Conservation (phyloP, 164 flowering plant genomes). For the Saururus chinensis region DNA sequence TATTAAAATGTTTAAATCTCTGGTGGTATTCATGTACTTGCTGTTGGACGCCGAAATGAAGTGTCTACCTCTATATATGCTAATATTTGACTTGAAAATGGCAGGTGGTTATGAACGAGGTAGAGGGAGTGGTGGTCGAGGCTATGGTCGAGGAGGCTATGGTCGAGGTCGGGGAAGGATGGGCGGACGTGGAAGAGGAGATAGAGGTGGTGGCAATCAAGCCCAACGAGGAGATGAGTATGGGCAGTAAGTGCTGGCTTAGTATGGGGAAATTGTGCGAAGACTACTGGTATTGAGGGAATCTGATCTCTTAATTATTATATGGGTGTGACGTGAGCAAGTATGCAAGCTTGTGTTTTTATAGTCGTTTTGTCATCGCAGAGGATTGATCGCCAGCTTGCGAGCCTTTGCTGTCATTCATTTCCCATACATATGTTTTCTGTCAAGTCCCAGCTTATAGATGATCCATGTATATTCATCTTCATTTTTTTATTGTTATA, state of each 20-base stretch:
- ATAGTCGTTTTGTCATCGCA: neutral
- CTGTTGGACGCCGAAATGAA: too few relatives aligned
- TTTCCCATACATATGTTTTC: neutral
- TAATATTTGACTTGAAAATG: neutral
- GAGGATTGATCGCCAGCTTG: neutral
- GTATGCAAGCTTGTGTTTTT: neutral
- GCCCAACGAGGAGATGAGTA: neutral
- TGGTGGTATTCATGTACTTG: too few relatives aligned
- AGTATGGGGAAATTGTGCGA: neutral
- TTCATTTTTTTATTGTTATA: too few relatives aligned
- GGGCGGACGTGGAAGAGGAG: neutral
- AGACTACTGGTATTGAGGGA: neutral
- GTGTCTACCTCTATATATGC: too few relatives aligned
- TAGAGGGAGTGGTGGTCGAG: neutral
- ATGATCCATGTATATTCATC: neutral
- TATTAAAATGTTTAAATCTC: too few relatives aligned
- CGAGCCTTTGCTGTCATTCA: neutral
- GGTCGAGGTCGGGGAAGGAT: neutral
- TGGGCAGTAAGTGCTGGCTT: neutral
- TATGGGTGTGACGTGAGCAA: neutral
- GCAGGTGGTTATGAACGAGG: neutral
- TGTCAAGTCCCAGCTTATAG: neutral
- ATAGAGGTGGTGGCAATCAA: neutral
- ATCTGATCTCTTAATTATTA: neutral
- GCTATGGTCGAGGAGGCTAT: neutral